phyloP scores from a whole-genome alignment of 179 eudicot species.

The Nepenthes alata region DNA sequence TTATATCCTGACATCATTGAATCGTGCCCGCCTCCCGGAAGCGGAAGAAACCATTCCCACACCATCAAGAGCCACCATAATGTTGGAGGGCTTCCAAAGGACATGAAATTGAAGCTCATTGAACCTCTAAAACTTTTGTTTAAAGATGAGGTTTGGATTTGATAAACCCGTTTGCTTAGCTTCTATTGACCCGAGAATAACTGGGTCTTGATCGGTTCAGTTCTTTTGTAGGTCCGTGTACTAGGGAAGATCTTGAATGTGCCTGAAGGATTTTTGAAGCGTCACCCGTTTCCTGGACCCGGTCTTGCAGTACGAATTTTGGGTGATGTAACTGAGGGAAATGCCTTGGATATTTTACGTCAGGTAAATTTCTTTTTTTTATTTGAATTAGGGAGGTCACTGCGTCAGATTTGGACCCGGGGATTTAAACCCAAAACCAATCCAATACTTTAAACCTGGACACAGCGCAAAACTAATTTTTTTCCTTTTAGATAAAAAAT shows the following conservation, averaged over 20 bases:
- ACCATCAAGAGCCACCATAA: conserved; percentile 96
- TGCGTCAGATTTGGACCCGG: too few species aligned
- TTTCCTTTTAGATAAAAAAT: too few species aligned
- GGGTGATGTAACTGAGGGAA: conserved; percentile 81
- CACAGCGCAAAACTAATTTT: too few species aligned
- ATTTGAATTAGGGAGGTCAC: too few species aligned
- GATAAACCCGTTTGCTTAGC: neutral
- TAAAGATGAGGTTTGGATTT: conserved; percentile 62
- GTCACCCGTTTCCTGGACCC: conserved; percentile 96
- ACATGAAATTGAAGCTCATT: conserved; percentile 91
- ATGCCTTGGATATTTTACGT: conserved; percentile 62
- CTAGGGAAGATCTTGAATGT: conserved; percentile 77
- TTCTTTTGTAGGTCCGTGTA: conserved; percentile 54
- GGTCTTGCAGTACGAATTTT: conserved; percentile 86
- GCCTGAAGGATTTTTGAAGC: conserved; percentile 65
- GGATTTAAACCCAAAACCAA: too few species aligned
- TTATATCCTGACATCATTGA: conserved; percentile 93
- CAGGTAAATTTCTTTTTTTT: conserved; percentile 24
- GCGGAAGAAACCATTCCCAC: conserved; percentile 84
- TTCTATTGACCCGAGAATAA: neutral
- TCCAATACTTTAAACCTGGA: too few species aligned
- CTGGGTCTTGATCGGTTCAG: neutral
- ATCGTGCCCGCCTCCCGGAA: conserved; percentile 98
- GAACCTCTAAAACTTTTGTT: conserved; percentile 90
- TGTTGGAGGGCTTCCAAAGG: conserved; percentile 98